Conservation (phyloP, 2,329 filamentous ascomycete species). For the Penicillium sp. region DNA sequence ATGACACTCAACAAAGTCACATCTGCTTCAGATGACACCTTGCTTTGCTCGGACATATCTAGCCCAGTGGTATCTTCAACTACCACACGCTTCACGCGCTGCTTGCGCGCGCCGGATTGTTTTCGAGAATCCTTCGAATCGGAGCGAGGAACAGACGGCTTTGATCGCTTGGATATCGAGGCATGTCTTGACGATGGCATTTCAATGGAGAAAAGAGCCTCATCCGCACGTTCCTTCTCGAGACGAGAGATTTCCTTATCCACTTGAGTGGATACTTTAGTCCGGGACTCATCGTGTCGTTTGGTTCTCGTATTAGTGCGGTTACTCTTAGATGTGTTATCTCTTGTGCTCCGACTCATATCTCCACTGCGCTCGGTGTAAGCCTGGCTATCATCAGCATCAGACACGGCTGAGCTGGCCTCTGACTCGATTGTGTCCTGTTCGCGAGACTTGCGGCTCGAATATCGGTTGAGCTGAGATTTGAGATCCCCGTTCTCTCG, state of each 20-base stretch:
- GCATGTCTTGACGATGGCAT: constrained; percentile 27
- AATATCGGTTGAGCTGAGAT: constrained; percentile 33
- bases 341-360: constrained; percentile 30
- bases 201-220: constrained; percentile 40
- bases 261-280: constrained; percentile 36
- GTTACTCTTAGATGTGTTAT: constrained; percentile 31
- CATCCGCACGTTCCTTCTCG: constrained; percentile 40
- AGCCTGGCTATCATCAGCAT: constrained; percentile 33
- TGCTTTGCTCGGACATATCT: constrained; percentile 33
- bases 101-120: constrained; percentile 39
- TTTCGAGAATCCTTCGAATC: constrained; percentile 30
- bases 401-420: constrained; percentile 25
- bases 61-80: constrained; percentile 37
- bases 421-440: constrained; percentile 31
- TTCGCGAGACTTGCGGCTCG: constrained; percentile 26
- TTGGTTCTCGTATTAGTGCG: constrained; percentile 27
- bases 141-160: constrained; percentile 17
- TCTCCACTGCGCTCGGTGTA: constrained; percentile 33
- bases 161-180: constrained; percentile 24
- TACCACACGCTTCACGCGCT: constrained; percentile 40
- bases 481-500: constrained; percentile 43
- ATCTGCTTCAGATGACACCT: constrained; percentile 28
- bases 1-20: constrained; percentile 58
- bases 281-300: constrained; percentile 30
- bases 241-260: constrained; percentile 38